A percentile compares a stretch with the other conserved stretches of the same genome.
Conservation (phyloP, 345 rosid genomes). For the Corchorus capsularis region DNA sequence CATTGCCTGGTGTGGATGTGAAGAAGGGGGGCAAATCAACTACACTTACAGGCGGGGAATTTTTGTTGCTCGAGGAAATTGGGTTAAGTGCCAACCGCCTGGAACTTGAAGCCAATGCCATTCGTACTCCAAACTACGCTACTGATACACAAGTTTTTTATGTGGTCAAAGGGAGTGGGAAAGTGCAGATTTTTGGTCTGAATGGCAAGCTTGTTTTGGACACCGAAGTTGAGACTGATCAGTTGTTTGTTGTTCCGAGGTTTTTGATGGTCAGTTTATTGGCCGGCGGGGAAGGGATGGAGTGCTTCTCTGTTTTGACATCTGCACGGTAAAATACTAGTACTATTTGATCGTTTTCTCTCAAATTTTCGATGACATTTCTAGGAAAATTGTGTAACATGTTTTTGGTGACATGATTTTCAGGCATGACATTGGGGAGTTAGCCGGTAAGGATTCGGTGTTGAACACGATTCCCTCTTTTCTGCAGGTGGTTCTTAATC, state of each 20-base stretch:
- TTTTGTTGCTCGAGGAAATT: constrained; percentile 27
- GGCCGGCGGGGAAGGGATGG: constrained; percentile 27
- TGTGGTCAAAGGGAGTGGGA: constrained; percentile 25
- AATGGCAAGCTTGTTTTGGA: constrained; percentile 29
- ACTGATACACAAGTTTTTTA: constrained; percentile 20
- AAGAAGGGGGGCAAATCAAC: constrained; percentile 21
- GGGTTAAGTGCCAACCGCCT: constrained; percentile 25
- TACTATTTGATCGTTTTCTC: no score
- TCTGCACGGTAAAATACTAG: not conserved
- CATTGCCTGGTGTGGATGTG: constrained; percentile 19
- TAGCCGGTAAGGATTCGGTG: constrained; percentile 21
- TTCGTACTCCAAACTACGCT: constrained; percentile 21
- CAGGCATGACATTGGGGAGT: constrained; percentile 20
- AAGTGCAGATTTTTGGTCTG: constrained; percentile 28
- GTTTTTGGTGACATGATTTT: not conserved
- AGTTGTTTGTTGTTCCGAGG: constrained; percentile 31
- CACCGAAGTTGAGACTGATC: constrained; percentile 22
- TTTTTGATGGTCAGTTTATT: constrained; percentile 17
- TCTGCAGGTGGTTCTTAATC: constrained; percentile 11
- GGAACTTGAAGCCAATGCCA: constrained; percentile 28
- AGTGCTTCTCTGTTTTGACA: constrained; percentile 26
- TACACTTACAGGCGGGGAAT: not conserved
- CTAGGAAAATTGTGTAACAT: no score
- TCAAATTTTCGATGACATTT: no score
- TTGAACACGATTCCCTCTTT: constrained; percentile 22